phyloP scores from a whole-genome alignment of 2,329 filamentous ascomycete species.

The Leptographium flavum region DNA sequence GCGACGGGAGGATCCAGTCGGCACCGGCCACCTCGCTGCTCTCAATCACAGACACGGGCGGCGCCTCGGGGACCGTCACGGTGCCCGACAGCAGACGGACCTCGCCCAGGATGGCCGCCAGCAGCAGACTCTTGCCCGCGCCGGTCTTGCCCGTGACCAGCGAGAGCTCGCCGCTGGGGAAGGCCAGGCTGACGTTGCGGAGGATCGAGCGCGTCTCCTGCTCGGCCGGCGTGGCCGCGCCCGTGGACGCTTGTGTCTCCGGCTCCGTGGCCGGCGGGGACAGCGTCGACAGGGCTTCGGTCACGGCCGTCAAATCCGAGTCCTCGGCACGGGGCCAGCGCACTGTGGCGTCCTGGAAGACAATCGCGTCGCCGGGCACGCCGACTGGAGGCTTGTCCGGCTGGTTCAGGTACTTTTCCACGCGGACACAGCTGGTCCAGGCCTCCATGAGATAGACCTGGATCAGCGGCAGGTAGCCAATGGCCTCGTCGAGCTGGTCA shows the following conservation, averaged over 20 bases:
- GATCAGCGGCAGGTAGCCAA: conserved; percentile 18
- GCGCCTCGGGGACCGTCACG: conserved; percentile 15
- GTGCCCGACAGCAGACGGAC: conserved; percentile 21
- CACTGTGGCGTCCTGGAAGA: conserved; percentile 18
- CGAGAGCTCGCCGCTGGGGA: conserved; percentile 20
- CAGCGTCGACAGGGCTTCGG: background rate
- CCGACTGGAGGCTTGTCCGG: conserved; percentile 16
- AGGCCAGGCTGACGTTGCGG: conserved; percentile 18
- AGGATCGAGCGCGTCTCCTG: conserved; percentile 18
- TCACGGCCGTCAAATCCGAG: conserved; percentile 5
- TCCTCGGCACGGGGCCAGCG: conserved; percentile 20
- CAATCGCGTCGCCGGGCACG: conserved; percentile 13
- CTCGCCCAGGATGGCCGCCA: conserved; percentile 25
- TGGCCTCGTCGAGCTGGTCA: conserved; percentile 20
- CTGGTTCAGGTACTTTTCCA: conserved; percentile 20
- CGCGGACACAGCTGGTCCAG: conserved; percentile 20
- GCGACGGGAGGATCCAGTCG: conserved; percentile 21
- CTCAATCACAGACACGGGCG: conserved; percentile 12
- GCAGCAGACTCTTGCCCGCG: conserved; percentile 24
- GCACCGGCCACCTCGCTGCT: conserved; percentile 12
- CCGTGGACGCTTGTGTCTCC: too few species aligned
- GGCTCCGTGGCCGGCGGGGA: background rate
- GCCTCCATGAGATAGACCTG: conserved; percentile 21
- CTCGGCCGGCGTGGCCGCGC: background rate
- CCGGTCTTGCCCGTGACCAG: conserved; percentile 24